Evolutionary conservation across 352 stramenopile genomes (phyloP), one percentile per base, ranked within the genome.

Genomic region (Pythium inflatum): DNA sequence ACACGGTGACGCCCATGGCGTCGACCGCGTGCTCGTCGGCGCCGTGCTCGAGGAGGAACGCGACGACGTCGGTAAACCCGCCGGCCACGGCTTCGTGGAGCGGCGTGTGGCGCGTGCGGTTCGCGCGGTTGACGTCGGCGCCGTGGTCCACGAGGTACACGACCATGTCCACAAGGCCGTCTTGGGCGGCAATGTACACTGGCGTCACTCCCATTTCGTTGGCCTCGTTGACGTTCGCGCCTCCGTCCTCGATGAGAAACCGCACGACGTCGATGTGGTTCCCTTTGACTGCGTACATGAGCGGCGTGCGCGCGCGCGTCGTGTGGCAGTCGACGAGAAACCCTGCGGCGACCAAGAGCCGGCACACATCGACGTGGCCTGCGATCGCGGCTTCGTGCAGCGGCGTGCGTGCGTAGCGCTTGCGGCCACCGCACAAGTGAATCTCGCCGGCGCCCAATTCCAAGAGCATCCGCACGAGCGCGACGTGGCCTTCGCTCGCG

Each of bases 161-260:
- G 4, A 88, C 79, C 31, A 90, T 90, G 0, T 74, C 70, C 18
- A 71, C 55, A 12, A 80, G 76, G 25, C 82, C 83, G 41, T 89
- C 74, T 58, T 91, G 85, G 30, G 76, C 77, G 3, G 87, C 87
- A 36, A 85, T 75, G 56, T 92, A 92, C 54, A 92, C 41, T 8
- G 87, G 74, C n/a, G 87, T 92, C 51, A 92, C 77, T 14, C 85
- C 83, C 77, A 91, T 92, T 36, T 92, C 87, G 66, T 92, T 94
- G 72, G 91, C 79, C 57, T 92, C 87, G 73, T 92, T 64, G 36
- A 90, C 76, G 54, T 87, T 82, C 2, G 84, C 84, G 9, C 63
- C 65, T 36, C 81, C 82, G 16, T 89, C 62, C 6, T 88, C 59
- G 5, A 88, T 61, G 6, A 93, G 68, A 27, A 77, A 91, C 30